Evolutionary conservation across 108 stramenopile genomes (phyloP).

Genomic region (Pelagomonas calceolata): DNA sequence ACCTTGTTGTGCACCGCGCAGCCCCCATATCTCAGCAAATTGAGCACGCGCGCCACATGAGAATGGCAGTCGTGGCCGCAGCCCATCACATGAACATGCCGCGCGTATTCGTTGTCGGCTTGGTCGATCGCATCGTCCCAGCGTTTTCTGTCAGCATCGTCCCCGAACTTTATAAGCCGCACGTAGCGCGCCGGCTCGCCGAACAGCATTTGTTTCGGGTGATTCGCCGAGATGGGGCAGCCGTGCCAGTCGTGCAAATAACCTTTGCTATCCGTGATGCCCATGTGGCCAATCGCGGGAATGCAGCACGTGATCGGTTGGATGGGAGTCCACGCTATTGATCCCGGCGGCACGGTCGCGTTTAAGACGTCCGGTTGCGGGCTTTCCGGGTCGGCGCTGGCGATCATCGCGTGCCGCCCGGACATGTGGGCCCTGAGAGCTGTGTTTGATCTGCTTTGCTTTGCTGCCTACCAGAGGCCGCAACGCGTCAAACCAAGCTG

Average conservation of each 20-base stretch:
- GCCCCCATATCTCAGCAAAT: conserved; percentile 26
- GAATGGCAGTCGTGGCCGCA: conserved; percentile 52
- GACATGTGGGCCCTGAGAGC: too few relatives aligned
- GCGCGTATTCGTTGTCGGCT: conserved; percentile 29
- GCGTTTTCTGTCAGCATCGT: background rate
- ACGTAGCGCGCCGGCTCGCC: conserved; percentile 38
- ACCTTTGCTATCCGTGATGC: conserved; percentile 72
- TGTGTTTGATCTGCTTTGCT: too few relatives aligned
- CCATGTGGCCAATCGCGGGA: conserved; percentile 91
- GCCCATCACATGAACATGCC: conserved; percentile 43
- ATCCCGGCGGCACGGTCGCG: conserved; percentile 16
- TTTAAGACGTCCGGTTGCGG: background rate
- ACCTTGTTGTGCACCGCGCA: conserved; percentile 37
- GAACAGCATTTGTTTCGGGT: conserved; percentile 24
- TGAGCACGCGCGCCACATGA: conserved; percentile 38
- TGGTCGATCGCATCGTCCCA: conserved; percentile 39
- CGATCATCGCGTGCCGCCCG: too few relatives aligned
- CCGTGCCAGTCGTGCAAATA: conserved; percentile 7
- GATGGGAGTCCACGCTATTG: conserved; percentile 72
- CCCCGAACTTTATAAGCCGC: conserved; percentile 12
- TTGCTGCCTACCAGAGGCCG: too few relatives aligned
- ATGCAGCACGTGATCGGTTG: conserved; percentile 75
- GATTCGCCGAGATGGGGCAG: background rate
- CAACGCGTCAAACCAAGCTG: too few relatives aligned
- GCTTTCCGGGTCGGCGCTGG: too few relatives aligned